phyloP scores from a whole-genome alignment of 805 yeast genomes.

The Myxozyma neglecta region DNA sequence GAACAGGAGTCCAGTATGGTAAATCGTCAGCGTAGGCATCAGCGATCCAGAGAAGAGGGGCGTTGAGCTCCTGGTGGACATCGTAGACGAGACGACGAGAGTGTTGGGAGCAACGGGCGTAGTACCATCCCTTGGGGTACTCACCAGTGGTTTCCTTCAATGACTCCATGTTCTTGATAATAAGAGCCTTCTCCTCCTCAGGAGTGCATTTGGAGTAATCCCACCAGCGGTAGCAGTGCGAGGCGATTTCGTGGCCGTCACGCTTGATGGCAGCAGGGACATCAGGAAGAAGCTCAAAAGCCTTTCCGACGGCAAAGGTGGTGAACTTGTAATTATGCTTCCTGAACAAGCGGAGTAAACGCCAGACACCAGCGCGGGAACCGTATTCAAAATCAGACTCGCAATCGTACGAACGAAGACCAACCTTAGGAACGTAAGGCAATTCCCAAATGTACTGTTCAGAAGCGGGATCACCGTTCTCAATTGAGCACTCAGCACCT shows the following conservation, averaged over 20 bases:
- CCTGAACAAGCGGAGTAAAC: slow-evolving; percentile 41
- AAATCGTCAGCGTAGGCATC: slow-evolving; percentile 45
- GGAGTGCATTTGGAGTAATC: slow-evolving; percentile 38
- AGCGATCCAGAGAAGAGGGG: slow-evolving; percentile 41
- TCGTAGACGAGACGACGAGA: slow-evolving; percentile 42
- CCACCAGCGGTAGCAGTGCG: slow-evolving; percentile 45
- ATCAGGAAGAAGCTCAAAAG: slow-evolving; percentile 41
- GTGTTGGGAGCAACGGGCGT: slow-evolving; percentile 41
- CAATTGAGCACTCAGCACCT: slow-evolving; percentile 40
- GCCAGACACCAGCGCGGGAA: slow-evolving; percentile 42
- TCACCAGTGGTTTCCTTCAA: slow-evolving; percentile 41
- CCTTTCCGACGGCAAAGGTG: slow-evolving; percentile 45
- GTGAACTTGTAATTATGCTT: slow-evolving; percentile 42
- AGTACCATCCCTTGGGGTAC: slow-evolving; percentile 44
- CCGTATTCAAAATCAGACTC: slow-evolving; percentile 44
- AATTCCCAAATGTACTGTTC: slow-evolving; percentile 36
- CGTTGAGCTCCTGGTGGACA: slow-evolving; percentile 41
- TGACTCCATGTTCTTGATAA: slow-evolving; percentile 38
- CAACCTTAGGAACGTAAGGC: slow-evolving; percentile 31
- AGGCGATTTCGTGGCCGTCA: slow-evolving; percentile 45
- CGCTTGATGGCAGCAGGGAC: slow-evolving; percentile 43
- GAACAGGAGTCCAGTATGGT: slow-evolving; percentile 43
- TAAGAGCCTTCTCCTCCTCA: slow-evolving; percentile 41
- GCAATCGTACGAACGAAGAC: slow-evolving; percentile 37
- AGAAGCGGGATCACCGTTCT: slow-evolving; percentile 40